These are phyloP conservation scores for Biscogniauxia mediterranea DNA, from an alignment of 2,329 filamentous ascomycete genomes.

Conservation along the genomic window DNA sequence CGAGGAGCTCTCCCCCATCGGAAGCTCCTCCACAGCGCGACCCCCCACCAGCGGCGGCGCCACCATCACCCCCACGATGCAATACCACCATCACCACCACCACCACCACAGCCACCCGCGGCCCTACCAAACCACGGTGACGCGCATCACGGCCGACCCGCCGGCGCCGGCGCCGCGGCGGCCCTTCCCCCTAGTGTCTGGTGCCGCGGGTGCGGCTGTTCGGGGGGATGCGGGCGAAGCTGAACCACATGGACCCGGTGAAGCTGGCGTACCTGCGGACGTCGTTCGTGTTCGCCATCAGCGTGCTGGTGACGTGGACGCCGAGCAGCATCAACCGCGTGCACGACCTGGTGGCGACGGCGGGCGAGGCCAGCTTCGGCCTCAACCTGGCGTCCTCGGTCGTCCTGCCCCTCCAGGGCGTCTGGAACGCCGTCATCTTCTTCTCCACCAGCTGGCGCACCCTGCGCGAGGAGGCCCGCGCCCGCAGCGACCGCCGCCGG, in stretches of 20 bases:
- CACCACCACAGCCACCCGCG: no score
- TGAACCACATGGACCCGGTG: slow-evolving; percentile 51
- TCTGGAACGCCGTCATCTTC: slow-evolving; percentile 80
- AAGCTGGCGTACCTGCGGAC: slow-evolving; percentile 61
- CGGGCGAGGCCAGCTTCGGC: slow-evolving; percentile 53
- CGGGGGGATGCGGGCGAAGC: slow-evolving; percentile 25
- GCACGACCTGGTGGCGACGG: slow-evolving; percentile 60
- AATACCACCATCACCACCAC: no score
- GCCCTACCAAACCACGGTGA: slow-evolving; percentile 28
- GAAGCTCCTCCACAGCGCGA: background rate
- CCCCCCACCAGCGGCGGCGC: no score
- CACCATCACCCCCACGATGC: no score
- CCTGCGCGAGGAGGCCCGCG: slow-evolving; percentile 36
- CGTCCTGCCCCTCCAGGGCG: slow-evolving; percentile 73
- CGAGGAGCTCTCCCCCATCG: slow-evolving; percentile 13
- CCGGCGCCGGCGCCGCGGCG: slow-evolving; percentile 12
- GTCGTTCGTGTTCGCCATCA: slow-evolving; percentile 60
- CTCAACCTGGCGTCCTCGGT: slow-evolving; percentile 69
- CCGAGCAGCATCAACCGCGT: slow-evolving; percentile 72
- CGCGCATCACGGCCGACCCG: slow-evolving; percentile 32
- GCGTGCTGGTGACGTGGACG: slow-evolving; percentile 61
- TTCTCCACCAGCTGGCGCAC: slow-evolving; percentile 58
- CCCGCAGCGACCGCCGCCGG: slow-evolving; percentile 14
- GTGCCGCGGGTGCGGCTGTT: slow-evolving; percentile 20
- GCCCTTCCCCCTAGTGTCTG: slow-evolving; percentile 3